phyloP scores from a whole-genome alignment of 805 yeast genomes.

The Wickerhamiella kurtzmanii region DNA sequence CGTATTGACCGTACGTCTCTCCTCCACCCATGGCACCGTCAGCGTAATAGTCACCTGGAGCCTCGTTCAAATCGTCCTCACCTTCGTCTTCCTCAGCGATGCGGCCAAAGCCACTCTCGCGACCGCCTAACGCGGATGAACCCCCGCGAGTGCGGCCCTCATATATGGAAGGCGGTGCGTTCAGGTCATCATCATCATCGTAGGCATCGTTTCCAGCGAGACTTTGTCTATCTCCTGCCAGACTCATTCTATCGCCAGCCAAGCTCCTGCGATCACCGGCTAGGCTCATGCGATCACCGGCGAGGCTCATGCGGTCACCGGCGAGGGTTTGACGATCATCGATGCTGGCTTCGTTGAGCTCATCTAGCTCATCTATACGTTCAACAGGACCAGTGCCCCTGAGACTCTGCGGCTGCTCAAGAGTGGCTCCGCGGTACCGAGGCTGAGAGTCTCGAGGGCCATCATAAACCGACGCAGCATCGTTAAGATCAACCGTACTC shows the following conservation, averaged over 20 bases:
- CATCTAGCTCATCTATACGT: not conserved
- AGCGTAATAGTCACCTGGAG: constrained; percentile 11
- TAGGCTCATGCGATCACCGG: too few relatives aligned
- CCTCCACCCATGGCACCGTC: constrained; percentile 6
- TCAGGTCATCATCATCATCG: constrained; percentile 3
- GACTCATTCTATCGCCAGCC: too few relatives aligned
- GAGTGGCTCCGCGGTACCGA: not conserved
- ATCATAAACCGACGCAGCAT: constrained; percentile 17
- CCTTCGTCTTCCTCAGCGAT: constrained; percentile 5
- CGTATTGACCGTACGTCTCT: constrained; percentile 2
- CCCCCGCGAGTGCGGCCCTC: not conserved
- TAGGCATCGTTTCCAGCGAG: not conserved
- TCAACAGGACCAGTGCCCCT: not conserved
- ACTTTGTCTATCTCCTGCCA: too few relatives aligned
- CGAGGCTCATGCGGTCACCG: not conserved
- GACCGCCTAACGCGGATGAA: not conserved
- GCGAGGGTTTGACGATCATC: not conserved
- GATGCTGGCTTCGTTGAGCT: not conserved
- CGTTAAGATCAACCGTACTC: constrained; percentile 19
- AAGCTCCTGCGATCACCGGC: too few relatives aligned
- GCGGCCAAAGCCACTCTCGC: not conserved
- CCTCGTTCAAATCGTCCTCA: constrained; percentile 15
- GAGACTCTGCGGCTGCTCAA: not conserved
- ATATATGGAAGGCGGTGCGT: constrained; percentile 1
- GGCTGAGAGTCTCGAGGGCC: constrained; percentile 5